Conservation (phyloP, 2,329 filamentous ascomycete genomes). For the Paecilomyces variotii region DNA sequence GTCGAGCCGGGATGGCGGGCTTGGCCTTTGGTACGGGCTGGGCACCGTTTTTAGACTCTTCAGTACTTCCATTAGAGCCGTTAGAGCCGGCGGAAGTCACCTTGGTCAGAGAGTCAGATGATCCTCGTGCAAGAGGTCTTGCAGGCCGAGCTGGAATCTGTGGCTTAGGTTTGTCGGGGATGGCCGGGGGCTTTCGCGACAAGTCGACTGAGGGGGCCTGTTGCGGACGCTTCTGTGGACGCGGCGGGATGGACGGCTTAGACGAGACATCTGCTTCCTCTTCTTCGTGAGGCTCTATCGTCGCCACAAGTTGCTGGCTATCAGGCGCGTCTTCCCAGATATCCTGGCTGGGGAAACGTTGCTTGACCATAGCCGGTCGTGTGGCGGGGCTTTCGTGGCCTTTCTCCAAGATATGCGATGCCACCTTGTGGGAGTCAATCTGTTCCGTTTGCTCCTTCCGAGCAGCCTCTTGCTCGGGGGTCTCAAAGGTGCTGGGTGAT, state of each 20-base stretch:
- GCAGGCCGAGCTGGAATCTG: conserved; percentile 56
- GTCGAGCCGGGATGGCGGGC: conserved; percentile 70
- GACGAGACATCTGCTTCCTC: conserved; percentile 35
- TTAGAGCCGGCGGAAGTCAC: conserved; percentile 33
- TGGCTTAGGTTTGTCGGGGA: conserved; percentile 57
- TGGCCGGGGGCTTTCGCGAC: conserved; percentile 41
- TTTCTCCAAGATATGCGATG: conserved; percentile 24
- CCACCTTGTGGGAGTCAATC: conserved; percentile 27
- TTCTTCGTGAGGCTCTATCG: conserved; percentile 42
- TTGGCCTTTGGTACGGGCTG: conserved; percentile 59
- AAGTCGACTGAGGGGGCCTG: conserved; percentile 22
- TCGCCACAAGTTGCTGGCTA: conserved; percentile 70
- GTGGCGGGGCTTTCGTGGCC: conserved; percentile 17
- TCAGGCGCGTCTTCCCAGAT: conserved; percentile 93
- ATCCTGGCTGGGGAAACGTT: conserved; percentile 82
- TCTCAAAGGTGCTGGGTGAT: conserved; percentile 34
- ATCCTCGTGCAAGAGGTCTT: conserved; percentile 38
- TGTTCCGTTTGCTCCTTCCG: conserved; percentile 34
- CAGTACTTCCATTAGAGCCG: conserved; percentile 30
- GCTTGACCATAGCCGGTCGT: conserved; percentile 48
- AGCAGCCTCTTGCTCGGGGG: conserved; percentile 42
- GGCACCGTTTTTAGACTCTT: conserved; percentile 23
- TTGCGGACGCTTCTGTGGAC: conserved; percentile 25
- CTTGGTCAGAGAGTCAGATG: conserved; percentile 27
- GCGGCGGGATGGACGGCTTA: conserved; percentile 25